Evolutionary conservation across 2,329 filamentous ascomycete species (phyloP), one percentile per base, ranked within the genome.

Genomic region (Diaporthe batatas): DNA sequence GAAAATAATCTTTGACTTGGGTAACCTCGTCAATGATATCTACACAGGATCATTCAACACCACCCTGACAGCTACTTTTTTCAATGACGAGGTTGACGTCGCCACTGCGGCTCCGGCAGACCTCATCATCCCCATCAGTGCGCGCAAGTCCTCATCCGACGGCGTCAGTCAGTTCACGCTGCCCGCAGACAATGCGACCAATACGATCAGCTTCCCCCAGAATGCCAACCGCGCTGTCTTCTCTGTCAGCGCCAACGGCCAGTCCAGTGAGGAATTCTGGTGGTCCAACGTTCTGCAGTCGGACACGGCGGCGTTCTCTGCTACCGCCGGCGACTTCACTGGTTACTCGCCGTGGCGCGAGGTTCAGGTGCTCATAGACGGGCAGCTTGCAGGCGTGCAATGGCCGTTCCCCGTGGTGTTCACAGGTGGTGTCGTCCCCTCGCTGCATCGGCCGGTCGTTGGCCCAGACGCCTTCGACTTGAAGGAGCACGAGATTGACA

Each of bases 391-490:
- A 1, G 94, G 94, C 2, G 90, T 95, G 1, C 88, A 90, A 42
- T 96, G 93, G 93, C 94, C 94, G 0, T 96, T 93, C 77, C 93
- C 94, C 0, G 87, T 94, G 23, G 91, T 97, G 64, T 96, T 95
- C 77, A 95, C 94, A 0, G 94, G 94, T 3, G 94, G 94, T 1
- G 86, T 97, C 7, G 91, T 92, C 0, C 93, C 93, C 6, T 90
- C 90, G 1, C 87, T 96, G 51, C 94, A 95, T 88, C 86, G 93
- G 8, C 94, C 94, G 0, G 87, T 96, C 70, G 94, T 93, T 3
- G 93, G 93, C 0, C 90, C 93, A 25, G 91, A 96, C 77, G 90
- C 93, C 0, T 96, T 94, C 79, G 93, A 96, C 78, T 84, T 97
- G 32, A 86, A 89, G 57, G 93, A 96, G 79, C 91, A 94, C 75